Evolutionary conservation across 2,329 filamentous ascomycete genomes (phyloP), one percentile per base, ranked within the genome.

Genomic region (Phoma sp.): DNA sequence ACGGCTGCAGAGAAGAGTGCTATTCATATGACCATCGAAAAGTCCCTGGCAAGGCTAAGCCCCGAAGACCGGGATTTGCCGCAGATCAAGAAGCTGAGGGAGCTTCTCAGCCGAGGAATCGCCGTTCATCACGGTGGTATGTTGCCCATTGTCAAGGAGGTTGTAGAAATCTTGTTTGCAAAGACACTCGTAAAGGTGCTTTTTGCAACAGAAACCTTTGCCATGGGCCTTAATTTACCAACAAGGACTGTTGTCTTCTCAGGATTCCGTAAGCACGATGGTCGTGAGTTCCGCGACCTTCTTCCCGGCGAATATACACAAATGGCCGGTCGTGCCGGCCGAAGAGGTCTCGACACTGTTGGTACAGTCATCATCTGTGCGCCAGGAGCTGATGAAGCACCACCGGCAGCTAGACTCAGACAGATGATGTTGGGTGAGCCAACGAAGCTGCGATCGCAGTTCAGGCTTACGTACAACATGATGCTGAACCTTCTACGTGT

Each of bases 381-480:
- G 36, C 81, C 90, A 0, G 92, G 89, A 15, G 86, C 85, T 43
- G 92, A 96, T 60, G 92, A 98, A 77, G 92, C 93, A 17, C 95
- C 95, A 2, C 91, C 93, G 2, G 92, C 91, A 44, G 85, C 84
- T 31, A 88, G 94, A 51, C 80, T 99, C 50, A 86, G 91, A 55
- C 90, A 92, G 70, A 98, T 99, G 92, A 97, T 99, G 61, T 83
- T 98, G 4, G 95, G 95, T 48, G 91, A 96, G 68, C 94, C 95
- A 29, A 96, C 92, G 24, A 98, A 98, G 77, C 84, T 99, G 43
- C 87, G 92, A 41, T 98, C 94, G 6, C 95, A 99, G 71, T 99
- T 99, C 81, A 87, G 95, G 57, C 82, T 99, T 43, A 99, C 96
- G 0, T 99, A 99, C 81, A 99, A 98, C 77, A 99, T 99, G 95